Evolutionary conservation across 805 yeast species (phyloP).

Genomic region (Hanseniaspora vineae): DNA sequence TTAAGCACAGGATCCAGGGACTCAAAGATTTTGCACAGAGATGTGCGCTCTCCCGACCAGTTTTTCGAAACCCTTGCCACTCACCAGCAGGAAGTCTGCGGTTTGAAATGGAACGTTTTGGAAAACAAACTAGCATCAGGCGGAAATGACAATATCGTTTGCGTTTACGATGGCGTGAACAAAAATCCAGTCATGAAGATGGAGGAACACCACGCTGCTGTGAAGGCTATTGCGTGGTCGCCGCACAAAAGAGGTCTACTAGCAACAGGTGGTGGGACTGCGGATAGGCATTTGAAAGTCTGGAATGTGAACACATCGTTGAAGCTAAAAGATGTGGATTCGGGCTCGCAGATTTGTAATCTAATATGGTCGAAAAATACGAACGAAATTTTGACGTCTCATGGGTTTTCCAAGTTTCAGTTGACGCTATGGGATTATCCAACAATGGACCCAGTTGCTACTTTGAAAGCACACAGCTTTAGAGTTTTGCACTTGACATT

Average conservation of each 20-base stretch:
- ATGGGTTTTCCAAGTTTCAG: constrained; percentile 86
- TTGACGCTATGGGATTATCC: constrained; percentile 91
- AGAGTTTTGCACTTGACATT: constrained; percentile 80
- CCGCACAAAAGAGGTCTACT: constrained; percentile 91
- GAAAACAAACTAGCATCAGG: constrained; percentile 91
- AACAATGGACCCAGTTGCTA: constrained; percentile 81
- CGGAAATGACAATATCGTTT: constrained; percentile 78
- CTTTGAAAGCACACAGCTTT: constrained; percentile 87
- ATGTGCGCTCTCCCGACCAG: constrained; percentile 79
- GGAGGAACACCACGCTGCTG: constrained; percentile 84
- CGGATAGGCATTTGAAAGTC: constrained; percentile 76
- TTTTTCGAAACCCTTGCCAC: constrained; percentile 55
- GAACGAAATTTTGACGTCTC: constrained; percentile 86
- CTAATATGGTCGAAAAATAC: constrained; percentile 86
- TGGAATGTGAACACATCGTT: constrained; percentile 84
- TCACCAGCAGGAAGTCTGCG: constrained; percentile 94
- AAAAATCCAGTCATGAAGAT: constrained; percentile 59
- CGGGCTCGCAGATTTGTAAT: constrained; percentile 95
- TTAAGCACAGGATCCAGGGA: constrained; percentile 83
- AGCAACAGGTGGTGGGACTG: constrained; percentile 96
- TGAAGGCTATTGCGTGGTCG: constrained; percentile 94
- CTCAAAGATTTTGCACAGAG: constrained; percentile 72
- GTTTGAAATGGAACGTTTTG: constrained; percentile 84
- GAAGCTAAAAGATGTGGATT: constrained; percentile 67
- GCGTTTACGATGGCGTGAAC: constrained; percentile 73